Base-by-base conservation (phyloP, 2,329 filamentous ascomycete genomes). In the Cladosporium sp. region DNA sequence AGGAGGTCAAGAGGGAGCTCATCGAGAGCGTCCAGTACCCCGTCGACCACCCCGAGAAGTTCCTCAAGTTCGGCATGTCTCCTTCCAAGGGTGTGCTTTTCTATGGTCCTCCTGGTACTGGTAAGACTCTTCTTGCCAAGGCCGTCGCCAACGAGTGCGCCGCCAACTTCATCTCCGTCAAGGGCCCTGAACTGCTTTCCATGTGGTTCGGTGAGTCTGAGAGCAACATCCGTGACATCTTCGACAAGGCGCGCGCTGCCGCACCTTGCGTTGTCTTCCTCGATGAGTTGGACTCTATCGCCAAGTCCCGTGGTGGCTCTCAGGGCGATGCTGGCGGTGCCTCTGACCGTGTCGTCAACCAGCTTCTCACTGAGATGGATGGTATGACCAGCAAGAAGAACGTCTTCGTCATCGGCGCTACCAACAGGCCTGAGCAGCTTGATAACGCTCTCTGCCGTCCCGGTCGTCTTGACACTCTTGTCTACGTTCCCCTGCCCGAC, bases 181-280 rank as follows among this genome's bases (percentile, higher is more conserved):
- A 99, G 88, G 95, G 95, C 68, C 96, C 95, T 66, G 95, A 99
- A 81, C 86, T 99, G 76, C 88, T 99, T 75, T 97, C 93, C 80
- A 99, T 99, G 95, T 99, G 95, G 95, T 99, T 99, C 78, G 95
- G 95, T 89, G 95, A 99, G 84, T 99, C 95, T 64, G 96, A 99
- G 84, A 97, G 92, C 88, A 99, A 99, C 84, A 98, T 99, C 72
- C 92, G 95, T 78, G 95, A 99, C 80, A 99, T 99, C 76, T 99
- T 99, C 81, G 95, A 99, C 88, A 99, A 98, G 88, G 95, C 95
- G 71, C 92, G 95, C 78, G 96, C 95, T 70, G 95, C 96, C 68
- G 95, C 95, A 75, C 95, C 95, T 82, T 99, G 96, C 75, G 92
- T 99, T 69, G 95, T 99, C 74, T 99, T 99, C 90, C 87, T 99